These are phyloP conservation scores for Crithidia expoeki DNA, from an alignment of 208 protist genomes.

Conservation along the genomic window DNA sequence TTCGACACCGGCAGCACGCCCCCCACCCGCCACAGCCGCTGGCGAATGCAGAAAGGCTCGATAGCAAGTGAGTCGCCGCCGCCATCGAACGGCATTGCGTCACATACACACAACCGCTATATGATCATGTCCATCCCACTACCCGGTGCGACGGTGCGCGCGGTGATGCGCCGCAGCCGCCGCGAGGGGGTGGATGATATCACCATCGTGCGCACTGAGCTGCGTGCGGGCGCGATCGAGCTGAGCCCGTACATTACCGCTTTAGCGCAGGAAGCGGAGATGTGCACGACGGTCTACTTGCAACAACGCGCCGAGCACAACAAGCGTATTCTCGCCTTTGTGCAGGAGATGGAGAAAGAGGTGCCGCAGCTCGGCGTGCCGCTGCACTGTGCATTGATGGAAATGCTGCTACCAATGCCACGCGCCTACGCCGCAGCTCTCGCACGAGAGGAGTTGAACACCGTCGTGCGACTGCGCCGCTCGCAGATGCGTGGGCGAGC, in stretches of 20 bases:
- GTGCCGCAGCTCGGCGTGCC: slow-evolving; percentile 26
- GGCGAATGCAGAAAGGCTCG: slow-evolving; percentile 2
- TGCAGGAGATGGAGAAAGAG: slow-evolving; percentile 54
- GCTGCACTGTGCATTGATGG: slow-evolving; percentile 54
- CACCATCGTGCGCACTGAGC: slow-evolving; percentile 56
- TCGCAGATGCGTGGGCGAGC: not conserved
- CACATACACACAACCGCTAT: slow-evolving; percentile 39
- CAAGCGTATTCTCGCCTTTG: slow-evolving; percentile 31
- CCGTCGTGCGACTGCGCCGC: slow-evolving; percentile 31
- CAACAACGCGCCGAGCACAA: slow-evolving; percentile 29
- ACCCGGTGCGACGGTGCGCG: slow-evolving; percentile 45
- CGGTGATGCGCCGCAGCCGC: slow-evolving; percentile 28
- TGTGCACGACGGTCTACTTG: slow-evolving; percentile 38
- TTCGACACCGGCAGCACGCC: slow-evolving; percentile 16
- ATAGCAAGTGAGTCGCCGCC: not conserved
- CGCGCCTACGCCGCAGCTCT: slow-evolving; percentile 52
- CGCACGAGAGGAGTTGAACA: slow-evolving; percentile 30
- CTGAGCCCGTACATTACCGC: slow-evolving; percentile 71
- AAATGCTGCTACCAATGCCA: slow-evolving; percentile 78
- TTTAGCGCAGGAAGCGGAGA: slow-evolving; percentile 75
- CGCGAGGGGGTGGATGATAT: slow-evolving; percentile 34
- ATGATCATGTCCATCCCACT: slow-evolving; percentile 68
- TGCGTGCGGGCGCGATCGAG: slow-evolving; percentile 69
- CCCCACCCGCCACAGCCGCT: slow-evolving; percentile 6
- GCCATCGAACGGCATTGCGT: slow-evolving; percentile 1